Base-by-base conservation (phyloP, 331 rosid species). In the Prunus yedoensis region DNA sequence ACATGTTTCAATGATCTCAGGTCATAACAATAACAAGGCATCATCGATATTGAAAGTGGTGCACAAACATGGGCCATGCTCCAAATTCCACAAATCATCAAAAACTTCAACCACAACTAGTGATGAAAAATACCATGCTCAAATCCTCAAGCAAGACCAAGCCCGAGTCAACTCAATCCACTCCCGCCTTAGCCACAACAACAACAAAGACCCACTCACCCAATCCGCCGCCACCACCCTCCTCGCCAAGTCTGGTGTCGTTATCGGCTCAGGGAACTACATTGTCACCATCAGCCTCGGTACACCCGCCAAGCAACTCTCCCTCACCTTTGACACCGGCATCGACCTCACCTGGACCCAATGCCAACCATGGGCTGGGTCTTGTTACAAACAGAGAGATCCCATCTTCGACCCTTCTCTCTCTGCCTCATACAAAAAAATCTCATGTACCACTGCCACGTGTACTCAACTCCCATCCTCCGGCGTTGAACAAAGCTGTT, bases 301-400 rank as follows among this genome's bases (percentile, higher is more conserved):
- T 0, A 79, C 88, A 25, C 97, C 98, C 0, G 78, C 84, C 45
- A 88, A 38, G 6, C 83, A 78, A 4, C 62, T 91, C 15, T 88
- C 91, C 0, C 89, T 91, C 3, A 10, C 68, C 10, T 93, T 93
- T 23, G 97, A 93, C 89, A 92, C 90, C 0, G 88, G 90, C 0
- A 86, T 86, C 56, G 90, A 86, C 60, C 66, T 86, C 43, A 83
- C 98, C 25, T 91, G 98, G 97, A 93, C 97, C 58, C 98, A 93
- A 38, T 93, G 98, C 51, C 1, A 77, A 78, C 94, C 98, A 1
- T 93, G 96, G 16, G 65, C 61, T 3, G 5, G 10, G 1, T 76
- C 68, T 2, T 93, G 96, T 77, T 93, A 89, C 75, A 14, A 61
- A 4, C 97, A 93, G 8, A 57, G 68, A 23, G 94, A 93, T 4